Percentiles rank a stretch among this genome's conserved stretches.
phyloP scores from a whole-genome alignment of 257 asterid genomes.

The Capsicum chinense region DNA sequence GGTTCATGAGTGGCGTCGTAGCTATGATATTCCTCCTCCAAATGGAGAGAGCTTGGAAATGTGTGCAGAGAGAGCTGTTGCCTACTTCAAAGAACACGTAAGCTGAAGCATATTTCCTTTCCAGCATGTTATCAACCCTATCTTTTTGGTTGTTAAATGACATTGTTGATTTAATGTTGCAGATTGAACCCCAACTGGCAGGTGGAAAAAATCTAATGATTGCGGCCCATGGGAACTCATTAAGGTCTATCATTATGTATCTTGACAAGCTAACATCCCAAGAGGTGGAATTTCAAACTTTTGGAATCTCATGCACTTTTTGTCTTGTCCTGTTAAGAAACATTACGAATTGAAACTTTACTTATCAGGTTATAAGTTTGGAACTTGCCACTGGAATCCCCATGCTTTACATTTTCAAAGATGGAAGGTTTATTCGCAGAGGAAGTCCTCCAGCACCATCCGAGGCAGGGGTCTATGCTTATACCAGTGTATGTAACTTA shows the following conservation, averaged over 20 bases:
- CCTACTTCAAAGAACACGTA: constrained; percentile 82
- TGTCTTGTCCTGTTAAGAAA: background rate
- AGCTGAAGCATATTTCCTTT: constrained; percentile 28
- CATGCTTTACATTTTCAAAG: constrained; percentile 94
- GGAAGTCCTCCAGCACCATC: constrained; percentile 96
- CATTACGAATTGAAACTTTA: background rate
- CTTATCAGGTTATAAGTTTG: constrained; percentile 84
- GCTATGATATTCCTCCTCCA: constrained; percentile 96
- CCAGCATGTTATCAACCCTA: background rate
- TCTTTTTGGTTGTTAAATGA: constrained; percentile 20
- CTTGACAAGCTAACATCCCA: constrained; percentile 93
- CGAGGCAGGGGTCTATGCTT: constrained; percentile 93
- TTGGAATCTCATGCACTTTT: background rate
- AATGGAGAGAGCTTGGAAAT: constrained; percentile 98
- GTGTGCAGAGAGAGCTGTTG: constrained; percentile 99
- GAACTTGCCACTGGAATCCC: constrained; percentile 97
- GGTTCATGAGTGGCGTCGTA: constrained; percentile 98
- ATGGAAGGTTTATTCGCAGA: constrained; percentile 80
- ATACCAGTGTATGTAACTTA: constrained; percentile 71
- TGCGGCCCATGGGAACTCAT: constrained; percentile 97
- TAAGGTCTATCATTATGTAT: constrained; percentile 97
- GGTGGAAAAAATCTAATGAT: constrained; percentile 87
- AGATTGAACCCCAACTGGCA: constrained; percentile 86
- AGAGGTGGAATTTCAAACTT: constrained; percentile 60
- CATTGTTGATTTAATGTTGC: constrained; percentile 42